Evolutionary conservation across 805 yeast genomes (phyloP).

Genomic region (Clavispora carvajalis): DNA sequence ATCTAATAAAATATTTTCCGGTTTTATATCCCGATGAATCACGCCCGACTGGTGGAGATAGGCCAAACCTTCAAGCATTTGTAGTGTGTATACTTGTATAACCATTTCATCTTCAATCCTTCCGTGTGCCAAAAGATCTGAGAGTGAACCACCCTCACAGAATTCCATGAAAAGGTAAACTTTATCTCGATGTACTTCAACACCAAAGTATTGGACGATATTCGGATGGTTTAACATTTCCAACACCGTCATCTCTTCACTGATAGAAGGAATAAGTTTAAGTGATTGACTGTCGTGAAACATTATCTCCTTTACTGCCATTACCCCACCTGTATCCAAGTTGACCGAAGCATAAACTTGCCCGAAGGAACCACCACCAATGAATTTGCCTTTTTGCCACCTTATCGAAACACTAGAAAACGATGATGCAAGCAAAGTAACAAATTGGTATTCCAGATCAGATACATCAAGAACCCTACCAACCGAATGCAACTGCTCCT

Average conservation of each 20-base stretch:
- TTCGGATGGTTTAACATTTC: constrained; percentile 96
- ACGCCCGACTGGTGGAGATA: constrained; percentile 91
- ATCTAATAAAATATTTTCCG: constrained; percentile 86
- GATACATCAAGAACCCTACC: constrained; percentile 89
- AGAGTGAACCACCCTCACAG: constrained; percentile 93
- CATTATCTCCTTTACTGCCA: constrained; percentile 95
- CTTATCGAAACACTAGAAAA: constrained; percentile 86
- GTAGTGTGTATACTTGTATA: constrained; percentile 82
- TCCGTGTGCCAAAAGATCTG: constrained; percentile 82
- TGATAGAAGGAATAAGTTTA: constrained; percentile 77
- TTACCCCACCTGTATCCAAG: constrained; percentile 88
- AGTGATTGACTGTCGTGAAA: constrained; percentile 85
- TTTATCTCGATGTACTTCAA: constrained; percentile 92
- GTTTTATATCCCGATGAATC: constrained; percentile 95
- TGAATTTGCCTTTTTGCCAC: constrained; percentile 93
- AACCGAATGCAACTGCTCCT: constrained; percentile 43
- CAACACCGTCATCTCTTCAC: constrained; percentile 93
- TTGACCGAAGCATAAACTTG: constrained; percentile 88
- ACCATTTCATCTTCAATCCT: constrained; percentile 93
- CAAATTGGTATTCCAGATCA: constrained; percentile 80
- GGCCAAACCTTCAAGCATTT: constrained; percentile 92
- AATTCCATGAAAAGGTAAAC: constrained; percentile 96
- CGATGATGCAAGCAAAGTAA: constrained; percentile 81
- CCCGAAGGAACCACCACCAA: constrained; percentile 97
- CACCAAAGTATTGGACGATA: constrained; percentile 93